Conservation (phyloP, 192 early-diverging fungal genomes). For the Entomortierella chlamydospora region DNA sequence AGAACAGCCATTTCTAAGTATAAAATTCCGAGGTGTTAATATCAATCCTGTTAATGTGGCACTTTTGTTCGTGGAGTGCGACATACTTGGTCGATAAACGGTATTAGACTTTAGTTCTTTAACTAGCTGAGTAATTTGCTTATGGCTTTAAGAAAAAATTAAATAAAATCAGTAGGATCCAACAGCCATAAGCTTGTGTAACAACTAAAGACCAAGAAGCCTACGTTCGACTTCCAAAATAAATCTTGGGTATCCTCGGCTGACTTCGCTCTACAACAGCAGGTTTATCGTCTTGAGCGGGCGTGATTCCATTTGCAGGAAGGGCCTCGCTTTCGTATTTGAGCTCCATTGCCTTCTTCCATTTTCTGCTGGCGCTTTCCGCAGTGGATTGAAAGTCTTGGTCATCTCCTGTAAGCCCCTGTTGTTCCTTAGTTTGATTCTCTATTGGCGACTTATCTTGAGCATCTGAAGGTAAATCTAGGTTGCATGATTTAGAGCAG, state of each 20-base stretch:
- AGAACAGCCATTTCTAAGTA: conserved; percentile 56
- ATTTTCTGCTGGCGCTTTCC: not conserved
- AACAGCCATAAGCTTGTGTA: conserved; percentile 1
- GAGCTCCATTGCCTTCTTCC: conserved; percentile 13
- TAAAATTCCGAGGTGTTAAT: no score
- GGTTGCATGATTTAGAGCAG: not conserved
- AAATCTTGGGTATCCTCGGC: conserved; percentile 22
- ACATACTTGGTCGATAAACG: conserved; percentile 57
- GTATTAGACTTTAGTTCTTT: conserved; percentile 60
- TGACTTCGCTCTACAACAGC: not conserved
- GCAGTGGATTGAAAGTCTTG: not conserved
- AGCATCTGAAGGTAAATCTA: not conserved
- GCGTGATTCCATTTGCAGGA: no score
- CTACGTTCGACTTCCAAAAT: conserved; percentile 51
- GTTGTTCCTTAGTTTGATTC: not conserved
- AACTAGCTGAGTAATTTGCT: conserved; percentile 68
- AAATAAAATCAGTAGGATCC: no score
- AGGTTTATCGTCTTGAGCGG: not conserved
- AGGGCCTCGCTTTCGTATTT: conserved; percentile 1
- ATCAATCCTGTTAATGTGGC: no score
- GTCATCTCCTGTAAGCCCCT: not conserved
- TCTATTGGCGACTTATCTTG: not conserved
- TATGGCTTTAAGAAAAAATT: no score
- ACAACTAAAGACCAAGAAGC: no score
- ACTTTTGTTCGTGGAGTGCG: not conserved